These are phyloP conservation scores for Prunus davidiana DNA, from an alignment of 306 rosid species.

Conservation along the genomic window DNA sequence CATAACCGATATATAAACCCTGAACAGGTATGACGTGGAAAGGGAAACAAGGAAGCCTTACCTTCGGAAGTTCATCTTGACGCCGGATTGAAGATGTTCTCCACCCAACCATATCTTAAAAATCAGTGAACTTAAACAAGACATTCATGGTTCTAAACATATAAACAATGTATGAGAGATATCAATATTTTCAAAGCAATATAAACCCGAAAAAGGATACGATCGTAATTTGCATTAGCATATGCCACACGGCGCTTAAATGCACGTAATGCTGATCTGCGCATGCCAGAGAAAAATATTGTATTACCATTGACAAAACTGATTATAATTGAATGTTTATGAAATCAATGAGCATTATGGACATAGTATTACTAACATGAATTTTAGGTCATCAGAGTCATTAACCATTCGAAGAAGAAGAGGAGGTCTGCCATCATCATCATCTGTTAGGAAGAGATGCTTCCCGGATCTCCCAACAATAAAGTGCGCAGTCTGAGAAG, in stretches of 20 bases:
- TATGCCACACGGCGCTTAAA: conserved; percentile 92
- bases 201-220: conserved; percentile 56
- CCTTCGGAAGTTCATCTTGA: conserved; percentile 94
- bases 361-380: conserved; percentile 61
- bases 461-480: conserved; percentile 92
- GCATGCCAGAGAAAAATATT: conserved; percentile 17
- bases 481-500: conserved; percentile 87
- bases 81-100: conserved; percentile 97
- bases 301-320: conserved; percentile 13
- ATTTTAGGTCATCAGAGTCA: conserved; percentile 74
- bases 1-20: conserved; percentile 10
- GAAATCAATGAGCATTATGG: conserved; percentile 19
- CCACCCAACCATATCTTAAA: conserved; percentile 97
- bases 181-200: conserved; percentile 1
- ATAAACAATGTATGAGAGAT: background rate
- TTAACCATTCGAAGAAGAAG: conserved; percentile 84
- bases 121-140: conserved; percentile 47
- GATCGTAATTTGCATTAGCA: conserved; percentile 89
- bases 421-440: conserved; percentile 69
- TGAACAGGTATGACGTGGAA: conserved; percentile 12
- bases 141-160: background rate
- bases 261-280: conserved; percentile 76
- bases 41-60: conserved; percentile 27
- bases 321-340: conserved; percentile 5
- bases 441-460: conserved; percentile 86